Evolutionary conservation across 78 protist species (phyloP).

Genomic region (Tieghemostelium lacteum): DNA sequence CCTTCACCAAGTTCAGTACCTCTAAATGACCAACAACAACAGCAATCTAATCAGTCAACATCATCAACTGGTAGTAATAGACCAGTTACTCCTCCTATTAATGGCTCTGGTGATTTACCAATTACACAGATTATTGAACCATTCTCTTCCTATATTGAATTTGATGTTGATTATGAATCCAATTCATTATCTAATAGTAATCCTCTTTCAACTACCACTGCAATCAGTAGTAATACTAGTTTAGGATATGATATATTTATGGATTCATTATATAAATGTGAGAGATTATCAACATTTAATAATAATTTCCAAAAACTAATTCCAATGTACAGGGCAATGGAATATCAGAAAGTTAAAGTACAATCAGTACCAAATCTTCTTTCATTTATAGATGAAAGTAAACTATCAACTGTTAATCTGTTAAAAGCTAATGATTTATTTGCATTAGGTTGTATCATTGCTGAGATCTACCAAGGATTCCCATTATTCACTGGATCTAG

Average conservation of each 20-base stretch:
- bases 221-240: neutral
- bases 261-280: constrained; percentile 23
- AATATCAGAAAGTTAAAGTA: neutral
- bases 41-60: neutral
- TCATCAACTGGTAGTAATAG: neutral
- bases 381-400: neutral
- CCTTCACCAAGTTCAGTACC: constrained; percentile 3
- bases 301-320: constrained; percentile 17
- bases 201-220: neutral
- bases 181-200: neutral
- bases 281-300: neutral
- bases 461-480: constrained; percentile 58
- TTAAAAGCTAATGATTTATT: constrained; percentile 73
- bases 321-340: constrained; percentile 60
- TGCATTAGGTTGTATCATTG: constrained; percentile 70
- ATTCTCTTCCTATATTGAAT: constrained; percentile 40
- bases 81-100: neutral
- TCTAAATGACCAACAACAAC: neutral
- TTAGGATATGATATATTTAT: neutral
- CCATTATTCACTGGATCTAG: constrained; percentile 32
- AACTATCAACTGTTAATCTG: neutral
- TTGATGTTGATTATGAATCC: constrained; percentile 37
- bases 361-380: neutral
- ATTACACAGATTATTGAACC: constrained; percentile 60
- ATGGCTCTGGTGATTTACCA: neutral